These are phyloP conservation scores for Fusarium equiseti DNA, from an alignment of 2,329 filamentous ascomycete genomes.

Conservation along the genomic window DNA sequence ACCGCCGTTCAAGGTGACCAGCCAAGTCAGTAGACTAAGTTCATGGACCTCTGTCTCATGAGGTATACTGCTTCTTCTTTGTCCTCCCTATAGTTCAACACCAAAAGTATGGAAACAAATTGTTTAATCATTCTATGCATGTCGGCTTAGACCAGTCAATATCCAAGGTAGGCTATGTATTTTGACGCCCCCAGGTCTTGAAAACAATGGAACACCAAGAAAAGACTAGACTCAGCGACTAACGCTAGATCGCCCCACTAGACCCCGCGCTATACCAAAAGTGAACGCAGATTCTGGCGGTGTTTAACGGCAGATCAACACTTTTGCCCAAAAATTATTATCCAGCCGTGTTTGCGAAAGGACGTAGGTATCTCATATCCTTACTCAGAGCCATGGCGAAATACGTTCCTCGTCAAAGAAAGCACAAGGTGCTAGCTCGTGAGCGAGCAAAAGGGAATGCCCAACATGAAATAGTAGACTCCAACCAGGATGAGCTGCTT, in stretches of 20 bases:
- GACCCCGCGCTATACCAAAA: slow-evolving; percentile 53
- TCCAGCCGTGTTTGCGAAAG: neutral
- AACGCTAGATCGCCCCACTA: neutral
- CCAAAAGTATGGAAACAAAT: neutral
- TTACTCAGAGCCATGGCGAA: slow-evolving; percentile 59
- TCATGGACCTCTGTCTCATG: neutral
- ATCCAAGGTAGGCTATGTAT: neutral
- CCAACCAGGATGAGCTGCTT: slow-evolving; percentile 53
- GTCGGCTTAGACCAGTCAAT: neutral
- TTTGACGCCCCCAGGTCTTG: neutral
- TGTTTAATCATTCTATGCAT: neutral
- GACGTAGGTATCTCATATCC: neutral
- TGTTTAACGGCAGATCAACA: slow-evolving; percentile 52
- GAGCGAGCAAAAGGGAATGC: slow-evolving; percentile 62
- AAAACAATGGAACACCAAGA: neutral
- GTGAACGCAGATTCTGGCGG: slow-evolving; percentile 51
- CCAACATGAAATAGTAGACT: slow-evolving; percentile 55
- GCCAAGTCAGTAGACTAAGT: no score
- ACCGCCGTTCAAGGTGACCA: no score
- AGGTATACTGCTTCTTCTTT: neutral
- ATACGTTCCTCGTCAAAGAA: slow-evolving; percentile 74
- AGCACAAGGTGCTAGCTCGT: slow-evolving; percentile 76
- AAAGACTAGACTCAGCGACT: neutral
- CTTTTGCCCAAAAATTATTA: slow-evolving; percentile 52
- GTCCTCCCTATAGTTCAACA: neutral